Evolutionary conservation across 495 filamentous ascomycete genomes (phyloP), one percentile per base, ranked within the genome.

Genomic region (Bryoglossum gracile): DNA sequence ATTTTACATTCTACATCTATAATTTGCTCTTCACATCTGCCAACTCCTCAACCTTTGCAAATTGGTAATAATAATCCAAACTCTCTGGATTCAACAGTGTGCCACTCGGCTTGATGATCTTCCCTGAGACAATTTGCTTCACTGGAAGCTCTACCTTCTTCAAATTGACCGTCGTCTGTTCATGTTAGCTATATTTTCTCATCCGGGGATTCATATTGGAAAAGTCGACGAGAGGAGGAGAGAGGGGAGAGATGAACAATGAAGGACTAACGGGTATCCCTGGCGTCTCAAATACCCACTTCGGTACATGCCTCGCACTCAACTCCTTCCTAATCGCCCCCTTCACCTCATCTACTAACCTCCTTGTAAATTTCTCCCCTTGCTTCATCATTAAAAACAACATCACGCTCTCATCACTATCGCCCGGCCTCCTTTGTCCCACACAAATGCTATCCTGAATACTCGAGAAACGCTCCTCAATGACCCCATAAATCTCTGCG

Each of bases 131-230:
- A 46, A 90, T 89, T 65, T 87, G 83, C 69, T 89, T 92, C 19
- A 92, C 83, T 2, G 87, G 85, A 8, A 92, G 60, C 58, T 92
- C 87, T 17, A 92, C 86, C 63, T 92, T 92, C 61, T 90, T 92
- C 16, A 84, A 61, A 62, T 90, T 92, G 46, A 92, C 80, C 4
- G 87, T 90, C 1, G 80, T 84, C 82, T 87, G 54, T 32, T 34
- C 26, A 45, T 30, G 38, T 50, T 16, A 42, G 50, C 43, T 28
- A 17, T n/a, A 36, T 21, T 22, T 35, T 52, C 24, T 35, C 26
- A 30, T 13, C 26, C 26, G n/a, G 8, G 0, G 3, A 11, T 0
- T 26, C n/a, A n/a, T 5, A 42, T n/a, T n/a, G n/a, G n/a, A n/a
- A n/a, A n/a, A n/a, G n/a, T n/a, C n/a, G n/a, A n/a, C n/a, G n/a